These are phyloP conservation scores for Pythium coloratum DNA, from an alignment of 352 stramenopile genomes.

Conservation along the genomic window DNA sequence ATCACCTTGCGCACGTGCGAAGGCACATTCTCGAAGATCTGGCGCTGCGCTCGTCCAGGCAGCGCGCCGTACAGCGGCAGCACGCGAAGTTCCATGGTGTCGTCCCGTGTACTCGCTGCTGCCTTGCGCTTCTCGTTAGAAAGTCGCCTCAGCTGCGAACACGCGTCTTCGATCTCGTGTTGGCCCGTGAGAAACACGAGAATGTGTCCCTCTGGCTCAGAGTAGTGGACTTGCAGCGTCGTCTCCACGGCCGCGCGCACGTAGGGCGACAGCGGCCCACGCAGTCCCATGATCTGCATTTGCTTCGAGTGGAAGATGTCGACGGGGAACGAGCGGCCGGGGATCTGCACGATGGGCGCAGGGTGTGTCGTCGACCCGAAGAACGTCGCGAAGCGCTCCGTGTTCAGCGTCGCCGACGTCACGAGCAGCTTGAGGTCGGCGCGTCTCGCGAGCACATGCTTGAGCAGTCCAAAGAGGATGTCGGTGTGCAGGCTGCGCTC, in stretches of 20 bases:
- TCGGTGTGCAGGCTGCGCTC: constrained; percentile 98
- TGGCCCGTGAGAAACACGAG: constrained; percentile 95
- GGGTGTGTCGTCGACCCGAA: constrained; percentile 44
- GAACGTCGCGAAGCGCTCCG: constrained; percentile 86
- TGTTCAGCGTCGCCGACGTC: constrained; percentile 91
- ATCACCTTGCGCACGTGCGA: constrained; percentile 82
- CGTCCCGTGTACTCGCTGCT: constrained; percentile 5
- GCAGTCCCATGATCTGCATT: constrained; percentile 67
- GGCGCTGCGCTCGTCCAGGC: constrained; percentile 88
- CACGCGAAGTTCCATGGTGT: constrained; percentile 60
- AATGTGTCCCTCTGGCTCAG: constrained; percentile 81
- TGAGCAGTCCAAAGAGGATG: constrained; percentile 95
- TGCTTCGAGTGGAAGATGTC: constrained; percentile 93
- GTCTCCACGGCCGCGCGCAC: constrained; percentile 71
- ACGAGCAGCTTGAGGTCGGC: constrained; percentile 93
- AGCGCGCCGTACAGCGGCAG: constrained; percentile 96
- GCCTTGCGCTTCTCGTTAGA: constrained; percentile 11
- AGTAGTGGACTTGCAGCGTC: constrained; percentile 73
- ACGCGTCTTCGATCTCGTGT: constrained; percentile 93
- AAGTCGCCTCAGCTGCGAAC: constrained; percentile 73
- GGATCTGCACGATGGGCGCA: constrained; percentile 89
- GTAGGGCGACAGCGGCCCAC: constrained; percentile 63
- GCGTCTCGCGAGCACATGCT: constrained; percentile 60
- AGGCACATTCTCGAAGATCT: constrained; percentile 93
- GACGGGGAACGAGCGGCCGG: constrained; percentile 92